Evolutionary conservation across 1,139 yeast species (phyloP), one percentile per base, ranked within the genome.

Genomic region (Debaryomycetaceae sp.): DNA sequence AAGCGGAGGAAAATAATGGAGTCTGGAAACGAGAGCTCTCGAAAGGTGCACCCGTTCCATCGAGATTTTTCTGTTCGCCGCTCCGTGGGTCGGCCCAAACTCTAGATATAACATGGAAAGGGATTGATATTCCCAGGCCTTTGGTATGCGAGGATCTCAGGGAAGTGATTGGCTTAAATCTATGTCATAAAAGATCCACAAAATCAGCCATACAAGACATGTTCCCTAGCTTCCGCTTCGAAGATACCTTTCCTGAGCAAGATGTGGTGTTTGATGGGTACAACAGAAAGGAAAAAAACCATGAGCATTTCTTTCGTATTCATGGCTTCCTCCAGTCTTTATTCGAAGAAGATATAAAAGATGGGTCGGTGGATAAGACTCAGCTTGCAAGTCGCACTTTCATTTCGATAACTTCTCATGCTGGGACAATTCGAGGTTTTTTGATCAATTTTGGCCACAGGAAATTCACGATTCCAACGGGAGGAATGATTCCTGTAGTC

Each of bases 51-150:
- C 79, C 83, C 1, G 48, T 78, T 31, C 92, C 92, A 2, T 55
- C 70, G 9, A 62, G 58, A 34, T 79, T 77, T 50, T 84, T 71
- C 58, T 72, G 75, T 29, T 81, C 88, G 2, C 92, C 92, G 0
- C 73, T 85, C 55, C 79, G 83, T 41, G 67, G 92, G 44, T 81
- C 89, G 4, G 62, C 75, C 11, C 75, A 74, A 43, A 85, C 92
- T 0, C 65, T 79, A 50, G 64, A 69, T 6, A 60, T 67, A 34
- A 81, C 89, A 1, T 83, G 91, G 91, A 39, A 45, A 5, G 65
- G 51, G 14, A 40, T 58, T 3, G 36, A 22, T 7, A 34, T 19
- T 6, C 31, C 36, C 5, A 56, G 47, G 35, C 55, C 59, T 1
- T 44, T 72, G 11, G 58, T 84, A 6, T 67, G 87, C 33, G 91